These are phyloP conservation scores for Pisolithus tinctorius DNA, from an alignment of 768 basidiomycete genomes.

Conservation along the genomic window DNA sequence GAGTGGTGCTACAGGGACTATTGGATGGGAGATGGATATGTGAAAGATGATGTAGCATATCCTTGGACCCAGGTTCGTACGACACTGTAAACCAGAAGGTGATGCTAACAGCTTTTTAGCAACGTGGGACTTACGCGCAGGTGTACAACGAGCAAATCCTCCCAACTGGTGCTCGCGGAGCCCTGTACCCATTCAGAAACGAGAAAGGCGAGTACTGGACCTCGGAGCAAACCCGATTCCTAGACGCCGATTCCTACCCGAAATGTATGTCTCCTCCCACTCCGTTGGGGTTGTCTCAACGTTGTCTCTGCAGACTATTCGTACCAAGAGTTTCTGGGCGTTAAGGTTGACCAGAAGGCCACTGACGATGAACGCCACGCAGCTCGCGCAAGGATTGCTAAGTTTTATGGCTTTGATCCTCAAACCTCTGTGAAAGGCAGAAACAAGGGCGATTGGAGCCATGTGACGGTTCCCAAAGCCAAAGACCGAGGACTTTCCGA, in stretches of 20 bases:
- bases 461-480: conserved; percentile 8
- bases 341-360: conserved; percentile 19
- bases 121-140: conserved; percentile 14
- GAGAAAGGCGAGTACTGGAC: conserved; percentile 20
- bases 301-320: conserved; percentile 16
- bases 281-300: no score
- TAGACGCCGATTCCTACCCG: conserved; percentile 11
- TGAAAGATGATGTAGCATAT: conserved; percentile 2
- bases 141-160: conserved; percentile 17
- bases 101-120: conserved; percentile 2
- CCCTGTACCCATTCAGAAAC: conserved; percentile 17
- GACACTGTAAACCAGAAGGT: no score
- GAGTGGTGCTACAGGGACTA: conserved; percentile 24
- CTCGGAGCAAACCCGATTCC: conserved; percentile 17
- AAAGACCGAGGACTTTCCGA: conserved; percentile 7
- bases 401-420: conserved; percentile 19
- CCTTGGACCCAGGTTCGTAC: conserved; percentile 19
- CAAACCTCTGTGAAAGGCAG: conserved; percentile 1
- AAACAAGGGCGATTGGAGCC: conserved; percentile 3
- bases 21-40: conserved; percentile 23
- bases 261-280: conserved; percentile 10
- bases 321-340: conserved; percentile 18
- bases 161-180: conserved; percentile 12
- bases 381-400: conserved; percentile 16
- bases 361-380: conserved; percentile 6